A percentile compares a stretch with the other conserved stretches of the same genome.
These are phyloP conservation scores for Glonium stellatum DNA, from an alignment of 495 filamentous ascomycete species.

Conservation along the genomic window DNA sequence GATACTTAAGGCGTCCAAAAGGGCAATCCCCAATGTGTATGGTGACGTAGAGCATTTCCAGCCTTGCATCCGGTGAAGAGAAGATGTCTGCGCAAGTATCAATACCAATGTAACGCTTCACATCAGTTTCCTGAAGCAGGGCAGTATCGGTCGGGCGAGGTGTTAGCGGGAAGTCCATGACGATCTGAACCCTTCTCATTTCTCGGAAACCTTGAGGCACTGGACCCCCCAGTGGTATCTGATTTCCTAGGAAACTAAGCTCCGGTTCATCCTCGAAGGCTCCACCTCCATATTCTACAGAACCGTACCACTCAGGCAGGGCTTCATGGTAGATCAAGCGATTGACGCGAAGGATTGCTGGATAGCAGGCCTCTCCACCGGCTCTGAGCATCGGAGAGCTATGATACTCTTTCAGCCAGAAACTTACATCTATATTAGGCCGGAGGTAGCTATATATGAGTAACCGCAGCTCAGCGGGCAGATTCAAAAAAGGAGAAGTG, in stretches of 20 bases:
- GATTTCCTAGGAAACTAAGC: not conserved
- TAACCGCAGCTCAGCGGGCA: not conserved
- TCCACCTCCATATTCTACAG: not conserved
- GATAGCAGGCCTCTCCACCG: not conserved
- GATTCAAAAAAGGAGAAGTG: not conserved
- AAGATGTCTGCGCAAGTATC: not conserved
- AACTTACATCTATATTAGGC: not conserved
- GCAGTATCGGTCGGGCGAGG: not conserved
- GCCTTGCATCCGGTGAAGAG: not conserved
- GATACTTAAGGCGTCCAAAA: not conserved
- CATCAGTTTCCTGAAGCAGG: not conserved
- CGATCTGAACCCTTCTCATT: not conserved
- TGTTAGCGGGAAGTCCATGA: not conserved
- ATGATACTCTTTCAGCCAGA: not conserved
- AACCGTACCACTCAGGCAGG: not conserved
- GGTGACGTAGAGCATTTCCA: not conserved
- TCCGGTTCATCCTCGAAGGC: not conserved
- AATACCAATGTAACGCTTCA: not conserved
- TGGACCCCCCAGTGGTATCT: not conserved
- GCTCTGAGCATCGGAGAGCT: not conserved
- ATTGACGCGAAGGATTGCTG: not conserved
- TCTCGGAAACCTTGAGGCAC: not conserved
- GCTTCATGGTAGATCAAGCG: slow-evolving; percentile 1
- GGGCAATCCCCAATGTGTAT: not conserved
- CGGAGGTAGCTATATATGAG: not conserved